Evolutionary conservation across 345 rosid species (phyloP).

Genomic region (Mallotus nudiflorus): DNA sequence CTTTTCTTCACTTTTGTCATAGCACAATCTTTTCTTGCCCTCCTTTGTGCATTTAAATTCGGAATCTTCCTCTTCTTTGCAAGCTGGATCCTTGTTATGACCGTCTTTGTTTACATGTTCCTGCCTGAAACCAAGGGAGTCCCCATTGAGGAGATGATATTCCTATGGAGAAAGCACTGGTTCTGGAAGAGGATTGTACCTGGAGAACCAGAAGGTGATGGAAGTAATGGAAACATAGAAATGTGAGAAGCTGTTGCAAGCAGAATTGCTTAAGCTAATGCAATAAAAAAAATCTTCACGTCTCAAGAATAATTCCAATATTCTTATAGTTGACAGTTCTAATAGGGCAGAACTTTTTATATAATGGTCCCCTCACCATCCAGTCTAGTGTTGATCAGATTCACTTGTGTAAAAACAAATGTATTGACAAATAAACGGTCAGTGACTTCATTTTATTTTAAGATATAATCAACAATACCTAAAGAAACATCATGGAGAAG

Average conservation of each 20-base stretch:
- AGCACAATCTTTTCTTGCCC: conserved; percentile 70
- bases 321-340: not conserved
- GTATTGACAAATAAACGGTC: too few species aligned
- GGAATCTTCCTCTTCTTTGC: conserved; percentile 95
- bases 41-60: conserved; percentile 74
- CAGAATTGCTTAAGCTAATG: not conserved
- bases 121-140: conserved; percentile 93
- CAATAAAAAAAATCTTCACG: not conserved
- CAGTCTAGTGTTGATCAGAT: too few species aligned
- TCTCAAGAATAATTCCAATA: not conserved
- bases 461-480: too few species aligned
- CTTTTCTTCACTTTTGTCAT: conserved; percentile 83
- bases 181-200: conserved; percentile 80
- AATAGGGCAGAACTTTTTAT: too few species aligned
- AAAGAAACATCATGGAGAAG: too few species aligned
- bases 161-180: conserved; percentile 91
- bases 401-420: too few species aligned
- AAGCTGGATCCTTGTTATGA: conserved; percentile 74
- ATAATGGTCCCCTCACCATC: too few species aligned
- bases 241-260: conserved; percentile 9
- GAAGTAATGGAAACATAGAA: conserved; percentile 17
- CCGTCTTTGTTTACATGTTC: conserved; percentile 64
- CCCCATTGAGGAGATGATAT: conserved; percentile 87
- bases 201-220: conserved; percentile 23
- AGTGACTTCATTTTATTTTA: too few species aligned